Conservation (phyloP, 139 green algal species). For the Dunaliella primolecta region DNA sequence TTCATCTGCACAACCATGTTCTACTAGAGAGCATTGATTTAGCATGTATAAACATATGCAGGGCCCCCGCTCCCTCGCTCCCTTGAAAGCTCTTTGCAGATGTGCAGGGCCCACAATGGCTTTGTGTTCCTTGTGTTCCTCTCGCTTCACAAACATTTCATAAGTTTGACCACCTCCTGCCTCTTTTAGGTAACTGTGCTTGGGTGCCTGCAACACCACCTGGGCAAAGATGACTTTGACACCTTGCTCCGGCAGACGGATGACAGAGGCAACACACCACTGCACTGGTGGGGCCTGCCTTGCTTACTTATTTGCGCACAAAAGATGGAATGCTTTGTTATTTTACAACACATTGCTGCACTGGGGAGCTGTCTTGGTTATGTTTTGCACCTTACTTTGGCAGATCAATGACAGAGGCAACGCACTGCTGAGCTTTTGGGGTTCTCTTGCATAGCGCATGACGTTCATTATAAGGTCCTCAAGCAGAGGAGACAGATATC, state of each 20-base stretch:
- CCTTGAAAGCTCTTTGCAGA: background rate
- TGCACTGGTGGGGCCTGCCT: background rate
- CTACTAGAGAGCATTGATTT: background rate
- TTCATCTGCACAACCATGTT: too few relatives aligned
- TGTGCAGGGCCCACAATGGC: background rate
- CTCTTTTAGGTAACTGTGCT: background rate
- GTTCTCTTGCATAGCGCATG: background rate
- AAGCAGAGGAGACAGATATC: too few relatives aligned
- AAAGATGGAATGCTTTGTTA: background rate
- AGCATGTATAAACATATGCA: background rate
- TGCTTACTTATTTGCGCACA: background rate
- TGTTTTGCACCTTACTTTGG: background rate
- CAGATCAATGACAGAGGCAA: background rate
- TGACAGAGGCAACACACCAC: background rate
- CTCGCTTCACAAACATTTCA: background rate
- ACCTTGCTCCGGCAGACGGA: background rate
- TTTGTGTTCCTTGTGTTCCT: background rate
- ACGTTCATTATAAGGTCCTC: too few relatives aligned
- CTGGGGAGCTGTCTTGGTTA: background rate
- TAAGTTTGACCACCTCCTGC: background rate
- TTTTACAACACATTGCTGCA: background rate
- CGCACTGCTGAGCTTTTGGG: background rate
- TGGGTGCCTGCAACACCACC: background rate
- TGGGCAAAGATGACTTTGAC: background rate
- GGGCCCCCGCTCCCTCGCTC: background rate